Percentiles rank a stretch among this genome's conserved stretches.
These are phyloP conservation scores for Achaetomiella virescens DNA, from an alignment of 495 filamentous ascomycete genomes.

Conservation along the genomic window DNA sequence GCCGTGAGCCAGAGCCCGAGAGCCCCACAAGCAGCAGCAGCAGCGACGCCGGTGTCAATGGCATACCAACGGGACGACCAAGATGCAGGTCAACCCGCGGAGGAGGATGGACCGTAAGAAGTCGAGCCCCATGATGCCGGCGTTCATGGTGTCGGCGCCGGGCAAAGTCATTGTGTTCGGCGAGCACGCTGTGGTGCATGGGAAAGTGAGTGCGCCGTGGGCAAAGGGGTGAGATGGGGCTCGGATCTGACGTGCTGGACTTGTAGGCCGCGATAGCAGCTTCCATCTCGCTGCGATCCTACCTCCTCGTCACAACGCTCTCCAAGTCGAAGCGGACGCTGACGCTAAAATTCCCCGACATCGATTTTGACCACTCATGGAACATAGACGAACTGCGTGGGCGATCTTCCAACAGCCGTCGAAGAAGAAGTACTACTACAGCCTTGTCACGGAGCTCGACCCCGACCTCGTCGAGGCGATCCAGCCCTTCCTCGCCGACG, in stretches of 20 bases:
- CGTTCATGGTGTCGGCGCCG: conserved; percentile 96
- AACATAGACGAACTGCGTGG: conserved; percentile 85
- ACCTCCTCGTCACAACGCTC: conserved; percentile 85
- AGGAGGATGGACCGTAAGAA: conserved; percentile 42
- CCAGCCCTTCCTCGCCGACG: conserved; percentile 61
- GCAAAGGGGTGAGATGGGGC: background rate
- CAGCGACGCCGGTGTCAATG: conserved; percentile 14
- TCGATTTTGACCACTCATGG: conserved; percentile 82
- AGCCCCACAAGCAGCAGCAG: conserved; percentile 13
- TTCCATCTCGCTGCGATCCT: conserved; percentile 88
- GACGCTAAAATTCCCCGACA: conserved; percentile 80
- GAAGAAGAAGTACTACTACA: conserved; percentile 92
- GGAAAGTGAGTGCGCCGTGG: conserved; percentile 53
- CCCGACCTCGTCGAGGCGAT: conserved; percentile 70
- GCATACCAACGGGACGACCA: conserved; percentile 10
- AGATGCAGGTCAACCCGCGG: conserved; percentile 18
- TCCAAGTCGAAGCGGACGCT: conserved; percentile 81
- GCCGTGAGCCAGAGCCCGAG: conserved; percentile 18
- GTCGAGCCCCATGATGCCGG: conserved; percentile 61
- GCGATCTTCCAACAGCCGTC: conserved; percentile 63
- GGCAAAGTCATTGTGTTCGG: conserved; percentile 97
- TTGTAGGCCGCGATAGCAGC: conserved; percentile 80
- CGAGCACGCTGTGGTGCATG: conserved; percentile 93
- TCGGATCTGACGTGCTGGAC: background rate
- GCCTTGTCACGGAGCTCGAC: conserved; percentile 78